Base-by-base conservation (phyloP, 371 early-diverging fungal genomes). In the Circinella umbellata region DNA sequence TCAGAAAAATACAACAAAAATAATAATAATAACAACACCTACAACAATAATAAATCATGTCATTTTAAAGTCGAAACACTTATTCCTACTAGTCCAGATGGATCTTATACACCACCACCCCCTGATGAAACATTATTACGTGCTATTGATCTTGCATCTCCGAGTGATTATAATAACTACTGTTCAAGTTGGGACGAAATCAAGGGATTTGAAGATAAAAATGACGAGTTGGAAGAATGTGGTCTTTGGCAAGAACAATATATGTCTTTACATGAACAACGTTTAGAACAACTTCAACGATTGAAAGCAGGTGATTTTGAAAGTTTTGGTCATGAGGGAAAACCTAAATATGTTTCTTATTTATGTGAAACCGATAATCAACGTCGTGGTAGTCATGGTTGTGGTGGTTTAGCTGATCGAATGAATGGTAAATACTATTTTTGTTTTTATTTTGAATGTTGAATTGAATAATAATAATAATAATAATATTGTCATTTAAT, bases 401-500 rank as follows among this genome's bases (percentile, higher is more conserved):
- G 84, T 68, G 84, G 84, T 65, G 84, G 84, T 51, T 65, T 84
- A 27, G 84, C 82, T 15, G 84, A 84, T 69, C 71, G 84, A 67
- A 81, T 84, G 82, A 79, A 74, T 54, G 84, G 83, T 83, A 78
- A 57, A 34, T 20, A 27, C 1, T 8, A 11, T 57, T 1, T 34
- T 57, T 57, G 0, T 11, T 42, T 42, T 42, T 42, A 42, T 11
- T 11, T 9, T 6, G 42, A 42, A 42, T 42, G n/a, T n/a, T n/a
- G n/a, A n/a, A n/a, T n/a, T n/a, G 11, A 42, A 9, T 0, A 9
- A 11, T 42, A 42, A 1, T 1, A 42, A 6, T 42, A 11, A 6
- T 15, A n/a, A 51, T 51, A 13, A 13, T 51, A n/a, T n/a, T 57
- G 57, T 27, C 34, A 18, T 57, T 61, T n/a, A n/a, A 39, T 38